Evolutionary conservation across 2,329 filamentous ascomycete species (phyloP), one percentile per base, ranked within the genome.

Genomic region (Cladosporium sphaerospermum): DNA sequence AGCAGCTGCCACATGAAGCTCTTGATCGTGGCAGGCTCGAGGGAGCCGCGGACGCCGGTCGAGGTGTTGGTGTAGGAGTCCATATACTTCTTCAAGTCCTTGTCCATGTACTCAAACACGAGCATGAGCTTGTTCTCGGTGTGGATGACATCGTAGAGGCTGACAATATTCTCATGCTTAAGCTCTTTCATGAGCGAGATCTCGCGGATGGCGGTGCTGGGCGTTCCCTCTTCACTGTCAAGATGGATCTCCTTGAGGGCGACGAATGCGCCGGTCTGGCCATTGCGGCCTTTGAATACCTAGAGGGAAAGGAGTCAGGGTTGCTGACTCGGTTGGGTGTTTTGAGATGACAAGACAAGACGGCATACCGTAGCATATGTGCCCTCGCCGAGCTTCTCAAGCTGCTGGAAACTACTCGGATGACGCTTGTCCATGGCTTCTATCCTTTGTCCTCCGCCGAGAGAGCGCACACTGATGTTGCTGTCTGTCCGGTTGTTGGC

Each of bases 71-170:
- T 51, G 55, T 67, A 66, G 54, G 58, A 63, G 70, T 99, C 93
- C 93, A 99, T 99, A 73, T 96, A 97, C 68, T 95, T 89, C 78
- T 99, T 99, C 9, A 99, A 76, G 67, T 99, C 93, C 69, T 91
- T 90, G 73, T 99, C 93, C 92, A 99, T 96, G 73, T 85, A 96
- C 72, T 99, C 93, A 64, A 99, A 99, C 9, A 99, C 93, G 39
- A 99, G 84, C 93, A 99, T 99, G 54, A 99, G 83, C 72, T 99
- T 99, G 45, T 97, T 99, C 77, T 99, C 93, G 54, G 93, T 99
- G 73, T 99, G 93, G 65, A 99, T 97, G 53, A 99, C 93, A 78
- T 99, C 93, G 79, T 97, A 89, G 4, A 99, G 84, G 55, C 86
- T 89, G 64, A 99, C 91, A 61, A 99, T 97, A 69, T 96, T 97